Conservation (phyloP, 208 protist genomes). For the Trypanosoma theileri region DNA sequence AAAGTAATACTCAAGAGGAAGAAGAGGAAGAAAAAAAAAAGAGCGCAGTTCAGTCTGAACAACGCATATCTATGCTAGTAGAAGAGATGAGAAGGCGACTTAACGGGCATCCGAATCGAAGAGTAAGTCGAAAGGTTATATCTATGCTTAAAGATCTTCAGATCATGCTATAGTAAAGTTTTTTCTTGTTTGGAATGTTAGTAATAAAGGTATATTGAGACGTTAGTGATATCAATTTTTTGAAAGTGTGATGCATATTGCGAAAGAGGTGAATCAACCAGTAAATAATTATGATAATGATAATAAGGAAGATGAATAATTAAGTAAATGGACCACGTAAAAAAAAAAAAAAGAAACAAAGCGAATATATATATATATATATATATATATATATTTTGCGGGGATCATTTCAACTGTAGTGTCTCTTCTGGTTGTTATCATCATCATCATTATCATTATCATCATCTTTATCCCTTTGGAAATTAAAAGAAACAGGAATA, state of each 20-base stretch:
- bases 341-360: neutral
- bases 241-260: neutral
- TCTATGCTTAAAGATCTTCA: slow-evolving; percentile 9
- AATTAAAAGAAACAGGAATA: too few species aligned
- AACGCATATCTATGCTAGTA: slow-evolving; percentile 9
- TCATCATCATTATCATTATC: too few species aligned
- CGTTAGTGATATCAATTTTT: neutral
- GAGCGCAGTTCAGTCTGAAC: neutral
- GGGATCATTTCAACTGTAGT: neutral
- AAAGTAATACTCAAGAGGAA: neutral
- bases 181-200: neutral
- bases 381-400: slow-evolving; percentile 5
- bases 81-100: slow-evolving; percentile 23
- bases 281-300: neutral
- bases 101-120: slow-evolving; percentile 19
- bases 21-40: neutral
- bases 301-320: neutral
- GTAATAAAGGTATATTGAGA: neutral
- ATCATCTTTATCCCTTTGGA: too few species aligned
- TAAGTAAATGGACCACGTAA: neutral
- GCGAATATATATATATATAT: slow-evolving; percentile 13
- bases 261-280: neutral
- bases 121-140: slow-evolving; percentile 8
- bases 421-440: slow-evolving; percentile 7
- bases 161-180: neutral